Base-by-base conservation (phyloP, 768 basidiomycete species). In the Gyrodon lividus region DNA sequence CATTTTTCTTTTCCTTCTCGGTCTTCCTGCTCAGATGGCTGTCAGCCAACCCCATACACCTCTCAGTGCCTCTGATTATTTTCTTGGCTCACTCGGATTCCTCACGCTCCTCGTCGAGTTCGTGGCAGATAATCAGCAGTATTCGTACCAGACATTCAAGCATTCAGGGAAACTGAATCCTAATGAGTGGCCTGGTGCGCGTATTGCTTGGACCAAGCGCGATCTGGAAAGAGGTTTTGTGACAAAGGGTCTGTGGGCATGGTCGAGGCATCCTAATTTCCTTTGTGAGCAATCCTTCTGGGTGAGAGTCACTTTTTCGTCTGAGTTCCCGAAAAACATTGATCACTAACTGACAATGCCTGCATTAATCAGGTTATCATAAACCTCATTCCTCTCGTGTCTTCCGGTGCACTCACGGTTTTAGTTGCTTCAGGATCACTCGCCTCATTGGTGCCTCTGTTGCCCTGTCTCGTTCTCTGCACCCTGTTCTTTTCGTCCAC, bases 181-280 rank as follows among this genome's bases (percentile, higher is more conserved):
- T 62, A 72, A 47, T 30, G 81, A 89, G 9, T 87, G 89, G 86
- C 70, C 73, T 20, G 82, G 83, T 7, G 79, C 87, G 3, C 75
- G 81, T 22, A 77, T 90, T n/a, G 52, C 72, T 5, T 89, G 87
- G 80, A 83, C 82, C 1, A 73, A 79, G 17, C 78, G 77, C 17
- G 88, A 92, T 67, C 80, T 77, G 1, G 73, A 83, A 54, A 77
- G 94, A 10, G 96, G 96, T 0, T 98, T 98, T 66, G 71, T 86
- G 22, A 92, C 92, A 0, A 76, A 78, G 17, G 95, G 95, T 4
- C 68, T 98, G 6, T 98, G 90, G 89, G 79, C 82, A 2, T 95
- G 84, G 76, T 83, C 82, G 2, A 76, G 96, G 14, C 96, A 98
- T 68, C 94, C 96, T 31, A 98, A 98, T 68, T 95, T 92, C 65